These are phyloP conservation scores for Aspergillus saccharolyticus DNA, from an alignment of 495 filamentous ascomycete genomes.

Conservation along the genomic window DNA sequence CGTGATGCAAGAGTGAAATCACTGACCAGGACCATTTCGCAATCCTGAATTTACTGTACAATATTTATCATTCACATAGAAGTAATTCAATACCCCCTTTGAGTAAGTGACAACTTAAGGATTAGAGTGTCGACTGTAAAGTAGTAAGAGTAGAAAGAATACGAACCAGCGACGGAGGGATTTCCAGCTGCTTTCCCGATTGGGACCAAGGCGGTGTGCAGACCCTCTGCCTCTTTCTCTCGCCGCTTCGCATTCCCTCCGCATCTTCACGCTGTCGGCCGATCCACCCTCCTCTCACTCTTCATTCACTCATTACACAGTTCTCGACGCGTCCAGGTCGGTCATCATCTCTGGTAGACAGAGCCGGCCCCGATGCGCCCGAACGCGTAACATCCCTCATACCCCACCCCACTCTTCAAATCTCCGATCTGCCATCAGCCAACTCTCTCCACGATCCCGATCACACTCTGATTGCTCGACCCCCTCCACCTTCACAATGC, in stretches of 20 bases:
- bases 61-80: background rate
- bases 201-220: slow-evolving; percentile 15
- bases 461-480: background rate
- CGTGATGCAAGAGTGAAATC: background rate
- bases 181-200: slow-evolving; percentile 20
- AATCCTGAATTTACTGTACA: background rate
- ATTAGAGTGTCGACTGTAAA: no score
- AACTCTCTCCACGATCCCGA: background rate
- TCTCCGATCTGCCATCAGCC: background rate
- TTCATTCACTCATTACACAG: slow-evolving; percentile 1
- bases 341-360: background rate
- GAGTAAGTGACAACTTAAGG: no score
- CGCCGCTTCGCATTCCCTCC: background rate
- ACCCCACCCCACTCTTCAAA: no score
- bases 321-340: background rate
- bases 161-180: no score
- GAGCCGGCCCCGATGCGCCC: slow-evolving; percentile 2
- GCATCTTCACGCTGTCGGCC: background rate
- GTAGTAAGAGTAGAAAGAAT: no score
- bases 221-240: slow-evolving; percentile 2
- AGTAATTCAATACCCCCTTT: background rate
- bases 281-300: background rate
- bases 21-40: background rate
- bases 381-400: background rate
- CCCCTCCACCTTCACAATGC: slow-evolving; percentile 31